A percentile compares a stretch with the other conserved stretches of the same genome.
These are phyloP conservation scores for Kuraishia borneana DNA, from an alignment of 805 yeast genomes.

Conservation along the genomic window DNA sequence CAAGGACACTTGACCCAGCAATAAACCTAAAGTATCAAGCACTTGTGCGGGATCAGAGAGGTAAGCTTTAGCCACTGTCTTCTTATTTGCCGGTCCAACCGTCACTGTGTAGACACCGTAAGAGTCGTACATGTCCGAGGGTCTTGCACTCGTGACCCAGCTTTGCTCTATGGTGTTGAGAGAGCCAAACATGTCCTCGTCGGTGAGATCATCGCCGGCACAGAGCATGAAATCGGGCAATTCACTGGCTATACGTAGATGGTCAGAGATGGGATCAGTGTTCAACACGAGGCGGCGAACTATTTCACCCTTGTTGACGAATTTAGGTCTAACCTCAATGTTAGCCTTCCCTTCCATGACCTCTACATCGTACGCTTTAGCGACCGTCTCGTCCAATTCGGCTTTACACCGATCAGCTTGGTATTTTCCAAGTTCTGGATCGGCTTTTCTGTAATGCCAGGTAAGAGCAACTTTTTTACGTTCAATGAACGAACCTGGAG, in stretches of 20 bases:
- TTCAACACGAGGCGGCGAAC: conserved; percentile 67
- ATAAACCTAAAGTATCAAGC: conserved; percentile 68
- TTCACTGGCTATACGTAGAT: conserved; percentile 22
- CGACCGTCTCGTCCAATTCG: conserved; percentile 50
- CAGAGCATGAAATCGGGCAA: conserved; percentile 82
- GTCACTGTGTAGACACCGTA: conserved; percentile 76
- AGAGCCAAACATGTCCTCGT: conserved; percentile 92
- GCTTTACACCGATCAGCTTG: conserved; percentile 70
- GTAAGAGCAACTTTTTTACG: conserved; percentile 87
- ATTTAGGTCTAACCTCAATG: conserved; percentile 91
- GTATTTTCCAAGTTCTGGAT: conserved; percentile 84
- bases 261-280: conserved; percentile 47
- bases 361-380: conserved; percentile 66
- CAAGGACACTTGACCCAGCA: conserved; percentile 68
- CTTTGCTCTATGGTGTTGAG: conserved; percentile 48
- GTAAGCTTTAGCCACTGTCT: conserved; percentile 79
- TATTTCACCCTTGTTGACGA: conserved; percentile 95
- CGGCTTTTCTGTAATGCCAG: conserved; percentile 95
- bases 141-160: conserved; percentile 33
- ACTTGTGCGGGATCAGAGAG: conserved; percentile 78
- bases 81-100: conserved; percentile 85
- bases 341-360: conserved; percentile 97
- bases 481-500: conserved; percentile 86
- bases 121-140: conserved; percentile 33
- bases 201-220: conserved; percentile 93